phyloP scores from a whole-genome alignment of 1,284 basidiomycete species.

The Naganishia liquefaciens region DNA sequence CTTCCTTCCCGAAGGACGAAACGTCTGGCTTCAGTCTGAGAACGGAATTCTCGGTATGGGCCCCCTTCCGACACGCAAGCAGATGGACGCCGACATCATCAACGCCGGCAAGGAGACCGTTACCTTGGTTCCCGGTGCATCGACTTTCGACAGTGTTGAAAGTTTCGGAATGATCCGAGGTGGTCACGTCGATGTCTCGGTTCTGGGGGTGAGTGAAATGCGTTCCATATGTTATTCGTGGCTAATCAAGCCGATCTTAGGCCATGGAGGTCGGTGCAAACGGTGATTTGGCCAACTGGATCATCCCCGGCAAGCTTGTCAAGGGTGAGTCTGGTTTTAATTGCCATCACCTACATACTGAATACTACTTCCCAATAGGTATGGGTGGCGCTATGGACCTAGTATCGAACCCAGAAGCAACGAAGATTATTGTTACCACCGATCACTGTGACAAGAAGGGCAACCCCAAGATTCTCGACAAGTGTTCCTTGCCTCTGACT shows the following conservation, averaged over 20 bases:
- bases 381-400: slow-evolving; percentile 94
- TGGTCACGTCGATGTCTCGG: slow-evolving; percentile 87
- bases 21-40: slow-evolving; percentile 86
- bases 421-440: slow-evolving; percentile 76
- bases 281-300: slow-evolving; percentile 94
- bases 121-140: slow-evolving; percentile 82
- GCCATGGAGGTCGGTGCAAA: slow-evolving; percentile 88
- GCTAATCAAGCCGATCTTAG: slow-evolving; percentile 51
- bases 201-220: slow-evolving; percentile 65
- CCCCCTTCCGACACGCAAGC: slow-evolving; percentile 76
- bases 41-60: slow-evolving; percentile 93
- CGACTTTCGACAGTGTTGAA: slow-evolving; percentile 85
- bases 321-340: slow-evolving; percentile 59
- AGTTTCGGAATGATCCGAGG: slow-evolving; percentile 94
- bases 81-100: slow-evolving; percentile 82
- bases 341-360: neutral
- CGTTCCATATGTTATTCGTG: slow-evolving; percentile 6
- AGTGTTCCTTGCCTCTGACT: slow-evolving; percentile 83
- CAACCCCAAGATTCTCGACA: slow-evolving; percentile 76
- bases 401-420: slow-evolving; percentile 83
- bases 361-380: slow-evolving; percentile 55
- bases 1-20: slow-evolving; percentile 69
- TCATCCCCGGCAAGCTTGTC: slow-evolving; percentile 87
- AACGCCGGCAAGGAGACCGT: slow-evolving; percentile 94
- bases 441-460: slow-evolving; percentile 87